Evolutionary conservation across 1,139 yeast genomes (phyloP).

Genomic region (Candida dubliniensis): DNA sequence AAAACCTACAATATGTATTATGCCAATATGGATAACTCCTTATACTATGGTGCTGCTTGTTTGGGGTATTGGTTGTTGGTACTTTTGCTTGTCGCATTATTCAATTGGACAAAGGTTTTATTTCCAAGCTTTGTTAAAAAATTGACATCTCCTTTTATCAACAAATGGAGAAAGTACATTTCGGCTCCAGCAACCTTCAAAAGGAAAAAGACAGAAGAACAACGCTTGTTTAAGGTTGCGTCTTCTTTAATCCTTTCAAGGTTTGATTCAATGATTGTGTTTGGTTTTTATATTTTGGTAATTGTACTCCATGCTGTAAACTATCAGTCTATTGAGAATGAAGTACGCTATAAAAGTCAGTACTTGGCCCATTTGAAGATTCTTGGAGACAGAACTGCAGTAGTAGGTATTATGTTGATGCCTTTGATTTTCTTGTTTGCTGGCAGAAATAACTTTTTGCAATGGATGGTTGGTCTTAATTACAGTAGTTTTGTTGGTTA

Average conservation of each 20-base stretch:
- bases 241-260: constrained; percentile 30
- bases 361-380: constrained; percentile 25
- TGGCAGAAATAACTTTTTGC: constrained; percentile 61
- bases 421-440: constrained; percentile 58
- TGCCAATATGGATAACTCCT: constrained; percentile 37
- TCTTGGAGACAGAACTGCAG: constrained; percentile 36
- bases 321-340: constrained; percentile 20
- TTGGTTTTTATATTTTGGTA: constrained; percentile 45
- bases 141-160: constrained; percentile 25
- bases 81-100: constrained; percentile 36
- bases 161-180: constrained; percentile 28
- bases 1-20: constrained; percentile 28
- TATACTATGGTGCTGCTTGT: constrained; percentile 48
- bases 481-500: constrained; percentile 56
- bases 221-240: constrained; percentile 19
- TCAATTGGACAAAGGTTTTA: constrained; percentile 40
- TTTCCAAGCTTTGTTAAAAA: constrained; percentile 24
- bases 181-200: constrained; percentile 31
- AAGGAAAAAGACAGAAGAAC: constrained; percentile 25
- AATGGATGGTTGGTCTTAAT: constrained; percentile 59
- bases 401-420: constrained; percentile 32
- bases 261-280: constrained; percentile 21
- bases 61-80: constrained; percentile 52
- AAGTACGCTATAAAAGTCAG: constrained; percentile 24
- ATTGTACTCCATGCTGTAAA: constrained; percentile 32